Evolutionary conservation across 164 flowering plant species (phyloP).

Genomic region (Magnolia changhungtana): DNA sequence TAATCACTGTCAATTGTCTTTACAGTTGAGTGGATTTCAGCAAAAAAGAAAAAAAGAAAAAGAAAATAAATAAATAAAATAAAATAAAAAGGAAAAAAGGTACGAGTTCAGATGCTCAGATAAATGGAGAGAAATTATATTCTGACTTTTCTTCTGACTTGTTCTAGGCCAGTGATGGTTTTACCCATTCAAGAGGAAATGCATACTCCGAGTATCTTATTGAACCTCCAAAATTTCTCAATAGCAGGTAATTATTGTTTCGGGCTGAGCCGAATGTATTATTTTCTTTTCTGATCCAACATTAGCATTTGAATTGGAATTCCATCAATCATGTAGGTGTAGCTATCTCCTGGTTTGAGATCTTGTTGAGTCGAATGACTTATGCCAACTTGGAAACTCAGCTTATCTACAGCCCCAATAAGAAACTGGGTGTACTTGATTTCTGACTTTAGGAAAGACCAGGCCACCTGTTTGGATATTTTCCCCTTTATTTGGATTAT

Average conservation of each 20-base stretch:
- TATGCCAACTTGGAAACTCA: not conserved
- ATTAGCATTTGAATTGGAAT: not conserved
- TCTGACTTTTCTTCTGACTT: no score
- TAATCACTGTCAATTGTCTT: no score
- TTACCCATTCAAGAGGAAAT: conserved; percentile 3
- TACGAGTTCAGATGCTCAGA: not conserved
- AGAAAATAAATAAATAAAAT: no score
- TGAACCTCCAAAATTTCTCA: conserved; percentile 7
- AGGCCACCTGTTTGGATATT: no score
- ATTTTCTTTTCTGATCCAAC: not conserved
- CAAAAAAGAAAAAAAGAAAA: no score
- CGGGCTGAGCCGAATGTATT: not conserved
- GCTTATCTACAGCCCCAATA: not conserved
- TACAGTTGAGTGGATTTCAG: no score
- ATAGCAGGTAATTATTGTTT: conserved; percentile 16
- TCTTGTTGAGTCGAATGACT: not conserved
- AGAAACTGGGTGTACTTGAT: no score
- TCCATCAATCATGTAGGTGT: not conserved
- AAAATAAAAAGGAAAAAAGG: no score
- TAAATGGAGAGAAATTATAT: not conserved
- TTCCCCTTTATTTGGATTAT: no score
- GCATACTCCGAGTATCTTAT: conserved; percentile 9
- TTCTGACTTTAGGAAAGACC: no score
- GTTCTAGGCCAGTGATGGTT: conserved; percentile 4
- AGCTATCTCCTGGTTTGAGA: not conserved